Evolutionary conservation across 1,284 basidiomycete genomes (phyloP), one percentile per base, ranked within the genome.

Genomic region (Irpex rosettiformis): DNA sequence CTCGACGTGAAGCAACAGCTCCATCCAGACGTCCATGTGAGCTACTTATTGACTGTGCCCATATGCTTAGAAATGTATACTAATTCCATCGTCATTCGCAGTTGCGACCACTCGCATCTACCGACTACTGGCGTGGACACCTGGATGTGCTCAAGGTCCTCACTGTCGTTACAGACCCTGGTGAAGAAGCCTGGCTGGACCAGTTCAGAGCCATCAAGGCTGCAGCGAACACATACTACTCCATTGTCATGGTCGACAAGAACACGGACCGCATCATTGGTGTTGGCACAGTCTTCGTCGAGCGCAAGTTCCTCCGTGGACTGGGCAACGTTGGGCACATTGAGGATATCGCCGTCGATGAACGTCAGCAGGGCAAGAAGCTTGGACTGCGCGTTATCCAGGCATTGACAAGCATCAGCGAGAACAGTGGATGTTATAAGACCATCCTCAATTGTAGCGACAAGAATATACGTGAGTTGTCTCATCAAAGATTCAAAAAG

Each of bases 371-470:
- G 77, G 96, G 96, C 43, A 92, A 90, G 76, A 92, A 91, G 68
- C 81, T 99, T 29, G 96, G 96, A 0, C 76, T 93, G 73, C 81
- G 88, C 64, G 81, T 98, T 66, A 96, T 99, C 70, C 83, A 93
- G 64, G 87, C 90, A 3, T 80, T 98, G 65, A 91, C 90, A 16
- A 77, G 80, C 62, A 85, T 96, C 70, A 89, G 89, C 66, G 86
- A 94, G 79, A 78, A 73, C 62, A 76, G 78, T 62, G 88, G 94
- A 27, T 87, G 91, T 74, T 98, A 98, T 78, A 98, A 99, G 86
- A 94, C 94, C 21, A 98, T 99, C 64, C 75, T 99, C 67, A 97
- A 99, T 73, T 99, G 96, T 74, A 94, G 84, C 69, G 86, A 93
- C 62, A 80, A 84, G 55, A 99, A 98, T 68, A 90, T 95, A 64